phyloP scores from a whole-genome alignment of 1,284 basidiomycete species.

The Pseudomicrostroma phylloplanum region DNA sequence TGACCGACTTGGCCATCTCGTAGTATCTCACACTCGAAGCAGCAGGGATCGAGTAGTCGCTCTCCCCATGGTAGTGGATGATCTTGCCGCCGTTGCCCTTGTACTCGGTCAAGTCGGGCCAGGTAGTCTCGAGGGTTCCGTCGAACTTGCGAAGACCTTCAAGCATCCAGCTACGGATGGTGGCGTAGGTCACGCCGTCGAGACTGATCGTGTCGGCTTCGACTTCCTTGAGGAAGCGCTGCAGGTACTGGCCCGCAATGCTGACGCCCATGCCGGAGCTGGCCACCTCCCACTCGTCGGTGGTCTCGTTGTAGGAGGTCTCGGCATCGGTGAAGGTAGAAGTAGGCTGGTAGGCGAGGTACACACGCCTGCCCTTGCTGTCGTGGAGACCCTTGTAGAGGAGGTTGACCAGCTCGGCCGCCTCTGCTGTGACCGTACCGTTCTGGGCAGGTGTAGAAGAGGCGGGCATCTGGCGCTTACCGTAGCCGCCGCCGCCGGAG shows the following conservation, averaged over 20 bases:
- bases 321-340: not conserved
- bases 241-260: not conserved
- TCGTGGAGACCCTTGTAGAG: not conserved
- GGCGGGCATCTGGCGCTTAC: not conserved
- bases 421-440: not conserved
- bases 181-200: conserved; percentile 6
- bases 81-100: not conserved
- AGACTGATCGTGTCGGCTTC: not conserved
- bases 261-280: not conserved
- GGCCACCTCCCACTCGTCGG: not conserved
- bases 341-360: not conserved
- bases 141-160: conserved; percentile 6
- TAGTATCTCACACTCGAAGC: not conserved
- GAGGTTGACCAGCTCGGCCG: not conserved
- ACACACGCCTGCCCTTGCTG: not conserved
- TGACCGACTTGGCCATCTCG: not conserved
- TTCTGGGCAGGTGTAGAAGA: not conserved
- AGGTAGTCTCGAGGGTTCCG: not conserved
- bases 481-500: not conserved
- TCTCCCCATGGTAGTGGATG: conserved; percentile 1
- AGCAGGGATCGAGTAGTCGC: not conserved
- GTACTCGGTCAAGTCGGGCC: conserved; percentile 1
- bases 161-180: not conserved
- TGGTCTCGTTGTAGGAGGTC: not conserved
- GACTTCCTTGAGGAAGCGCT: conserved; percentile 5